Base-by-base conservation (phyloP, 495 filamentous ascomycete genomes). In the Antarctomyces pellizariae region DNA sequence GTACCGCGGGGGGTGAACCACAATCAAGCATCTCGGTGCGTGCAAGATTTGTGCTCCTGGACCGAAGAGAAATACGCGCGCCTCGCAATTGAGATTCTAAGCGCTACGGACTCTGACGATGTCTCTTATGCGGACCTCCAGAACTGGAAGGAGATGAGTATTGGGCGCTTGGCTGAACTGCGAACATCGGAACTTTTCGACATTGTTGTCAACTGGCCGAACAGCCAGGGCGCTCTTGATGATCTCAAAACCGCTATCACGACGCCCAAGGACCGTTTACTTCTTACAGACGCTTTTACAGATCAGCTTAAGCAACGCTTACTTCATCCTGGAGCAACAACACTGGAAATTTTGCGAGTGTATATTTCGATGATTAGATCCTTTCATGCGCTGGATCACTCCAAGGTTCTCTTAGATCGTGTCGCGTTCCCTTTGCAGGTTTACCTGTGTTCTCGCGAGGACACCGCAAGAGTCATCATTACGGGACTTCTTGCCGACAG, bases 291-390 rank as follows among this genome's bases (percentile, higher is more conserved):
- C 5, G 59, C 56, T 4, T 95, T 95, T 43, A 61, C 68, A 7
- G 44, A 55, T 3, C 65, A 59, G 2, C 44, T 93, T 7, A 63
- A 67, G 26, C 57, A 55, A n/a, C 64, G 78, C 5, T 48, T 99
- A 3, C 53, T 99, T 3, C 79, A 93, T 40, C 73, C 86, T 0
- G 89, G 80, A 3, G 68, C 78, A 18, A 82, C 80, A 20, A 99
- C 86, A 0, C 62, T 77, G 2, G 67, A 89, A 33, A 91, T 99
- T 12, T 49, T 99, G 16, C 71, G 72, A 29, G 61, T 80, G 3
- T 99, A 99, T 45, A 89, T 93, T 27, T 73, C 71, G 9, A 73
- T 93, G 35, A 95, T 99, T 30, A 68, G 75, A 24, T 73, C 76
- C 0, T 89, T 99, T 36, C 73, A 75, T 36, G 50, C 72, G n/a